A percentile compares a stretch with the other conserved stretches of the same genome.
These are phyloP conservation scores for Flueggea neowawraea DNA, from an alignment of 441 rosid genomes.

Conservation along the genomic window DNA sequence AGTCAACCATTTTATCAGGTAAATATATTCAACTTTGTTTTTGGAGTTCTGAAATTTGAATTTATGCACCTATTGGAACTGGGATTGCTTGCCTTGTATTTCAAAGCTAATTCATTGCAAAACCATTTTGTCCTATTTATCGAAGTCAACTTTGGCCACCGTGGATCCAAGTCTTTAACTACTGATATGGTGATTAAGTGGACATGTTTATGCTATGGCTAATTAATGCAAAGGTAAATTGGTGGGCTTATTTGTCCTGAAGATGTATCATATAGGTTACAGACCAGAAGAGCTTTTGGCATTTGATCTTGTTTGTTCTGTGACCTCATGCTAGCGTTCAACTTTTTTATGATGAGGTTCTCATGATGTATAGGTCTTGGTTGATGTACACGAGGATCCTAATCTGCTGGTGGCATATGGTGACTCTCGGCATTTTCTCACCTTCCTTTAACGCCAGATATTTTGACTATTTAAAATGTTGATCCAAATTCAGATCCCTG, in stretches of 20 bases:
- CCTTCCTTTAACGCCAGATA: too few relatives aligned
- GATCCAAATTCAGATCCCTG: too few relatives aligned
- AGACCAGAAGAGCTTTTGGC: not conserved
- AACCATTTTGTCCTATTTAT: slow-evolving; percentile 1
- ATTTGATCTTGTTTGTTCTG: not conserved
- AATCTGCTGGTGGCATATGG: slow-evolving; percentile 88
- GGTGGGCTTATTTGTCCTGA: not conserved
- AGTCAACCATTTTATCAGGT: slow-evolving; percentile 99
- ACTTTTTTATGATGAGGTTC: slow-evolving; percentile 7
- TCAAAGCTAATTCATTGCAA: not conserved
- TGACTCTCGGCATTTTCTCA: slow-evolving; percentile 23
- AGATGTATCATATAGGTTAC: not conserved
- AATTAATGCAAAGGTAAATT: not conserved
- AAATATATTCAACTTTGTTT: not conserved
- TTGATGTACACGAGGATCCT: slow-evolving; percentile 71
- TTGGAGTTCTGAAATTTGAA: not conserved
- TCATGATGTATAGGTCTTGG: slow-evolving; percentile 61
- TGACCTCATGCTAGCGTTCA: slow-evolving; percentile 1
- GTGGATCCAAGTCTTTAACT: slow-evolving; percentile 1
- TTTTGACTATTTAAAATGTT: too few relatives aligned
- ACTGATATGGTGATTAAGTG: not conserved
- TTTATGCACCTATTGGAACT: not conserved
- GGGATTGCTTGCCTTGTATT: slow-evolving; percentile 1
- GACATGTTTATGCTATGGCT: too few relatives aligned
- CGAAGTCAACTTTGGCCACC: not conserved